phyloP scores from a whole-genome alignment of 2,329 filamentous ascomycete species.

The Laburnicola sp. region DNA sequence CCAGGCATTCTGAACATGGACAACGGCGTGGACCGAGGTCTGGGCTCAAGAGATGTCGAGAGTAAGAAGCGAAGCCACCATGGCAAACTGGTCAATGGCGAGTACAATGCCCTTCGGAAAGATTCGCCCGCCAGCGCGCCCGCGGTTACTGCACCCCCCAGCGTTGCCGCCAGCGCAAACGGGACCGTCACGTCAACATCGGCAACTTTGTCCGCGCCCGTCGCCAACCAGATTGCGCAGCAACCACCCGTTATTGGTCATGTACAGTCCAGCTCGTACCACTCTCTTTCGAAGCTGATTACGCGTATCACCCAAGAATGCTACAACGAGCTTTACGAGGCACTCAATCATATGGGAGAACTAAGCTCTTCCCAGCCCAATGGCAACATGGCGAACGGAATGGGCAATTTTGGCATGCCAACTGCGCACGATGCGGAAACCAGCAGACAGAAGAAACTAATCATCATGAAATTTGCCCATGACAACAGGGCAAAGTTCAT shows the following conservation, averaged over 20 bases:
- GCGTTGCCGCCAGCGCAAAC: conserved; percentile 15
- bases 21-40: conserved; percentile 45
- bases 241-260: conserved; percentile 62
- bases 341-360: conserved; percentile 70
- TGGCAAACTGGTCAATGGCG: conserved; percentile 37
- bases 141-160: conserved; percentile 17
- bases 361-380: conserved; percentile 62
- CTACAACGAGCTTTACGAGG: conserved; percentile 74
- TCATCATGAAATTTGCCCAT: conserved; percentile 76
- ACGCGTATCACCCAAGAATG: conserved; percentile 80
- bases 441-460: conserved; percentile 66
- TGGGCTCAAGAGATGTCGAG: conserved; percentile 33
- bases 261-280: conserved; percentile 70
- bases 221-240: conserved; percentile 30
- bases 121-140: conserved; percentile 17
- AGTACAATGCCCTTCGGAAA: conserved; percentile 18
- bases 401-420: conserved; percentile 28
- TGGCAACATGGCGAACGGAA: conserved; percentile 44
- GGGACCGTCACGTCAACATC: conserved; percentile 21
- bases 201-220: conserved; percentile 7
- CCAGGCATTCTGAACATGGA: conserved; percentile 55
- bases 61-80: conserved; percentile 36
- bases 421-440: conserved; percentile 35
- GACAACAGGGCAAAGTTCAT: conserved; percentile 84
- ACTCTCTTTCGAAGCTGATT: conserved; percentile 74